These are phyloP conservation scores for Pestalotiopsis sp. DNA, from an alignment of 2,329 filamentous ascomycete species.

Conservation along the genomic window DNA sequence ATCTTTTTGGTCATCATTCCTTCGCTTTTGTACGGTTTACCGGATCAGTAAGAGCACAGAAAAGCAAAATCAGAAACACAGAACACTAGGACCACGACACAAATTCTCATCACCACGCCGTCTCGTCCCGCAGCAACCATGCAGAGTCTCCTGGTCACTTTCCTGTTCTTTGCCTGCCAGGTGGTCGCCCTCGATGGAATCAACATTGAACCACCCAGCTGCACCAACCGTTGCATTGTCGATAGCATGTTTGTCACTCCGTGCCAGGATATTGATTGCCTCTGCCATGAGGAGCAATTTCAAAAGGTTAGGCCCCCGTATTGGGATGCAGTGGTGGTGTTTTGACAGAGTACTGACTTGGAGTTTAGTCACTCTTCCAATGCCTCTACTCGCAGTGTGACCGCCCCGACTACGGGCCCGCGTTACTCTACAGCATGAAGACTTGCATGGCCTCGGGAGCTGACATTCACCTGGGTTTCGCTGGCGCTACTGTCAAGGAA, in stretches of 20 bases:
- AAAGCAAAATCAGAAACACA: conserved; percentile 8
- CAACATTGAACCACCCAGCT: conserved; percentile 21
- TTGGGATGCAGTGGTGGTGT: background rate
- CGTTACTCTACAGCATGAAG: conserved; percentile 30
- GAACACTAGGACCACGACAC: background rate
- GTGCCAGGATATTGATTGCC: conserved; percentile 31
- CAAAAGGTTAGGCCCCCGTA: conserved; percentile 23
- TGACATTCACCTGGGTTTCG: conserved; percentile 32
- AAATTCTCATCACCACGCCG: background rate
- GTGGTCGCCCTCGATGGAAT: conserved; percentile 2
- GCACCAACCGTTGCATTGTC: conserved; percentile 32
- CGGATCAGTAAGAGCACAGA: conserved; percentile 6
- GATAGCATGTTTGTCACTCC: conserved; percentile 34
- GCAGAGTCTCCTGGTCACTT: background rate
- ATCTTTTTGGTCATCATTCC: conserved; percentile 15
- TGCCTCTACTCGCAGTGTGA: conserved; percentile 36
- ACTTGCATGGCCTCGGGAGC: conserved; percentile 30
- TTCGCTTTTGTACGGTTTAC: conserved; percentile 13
- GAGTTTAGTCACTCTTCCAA: conserved; percentile 29
- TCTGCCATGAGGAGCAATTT: conserved; percentile 32
- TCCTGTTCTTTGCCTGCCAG: background rate
- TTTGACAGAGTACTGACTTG: background rate
- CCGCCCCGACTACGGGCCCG: conserved; percentile 28
- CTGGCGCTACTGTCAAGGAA: conserved; percentile 23
- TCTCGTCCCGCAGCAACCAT: background rate